Percentiles rank a stretch among this genome's conserved stretches.
Evolutionary conservation across 1,284 basidiomycete genomes (phyloP).

Genomic region (Tilletia setariae): DNA sequence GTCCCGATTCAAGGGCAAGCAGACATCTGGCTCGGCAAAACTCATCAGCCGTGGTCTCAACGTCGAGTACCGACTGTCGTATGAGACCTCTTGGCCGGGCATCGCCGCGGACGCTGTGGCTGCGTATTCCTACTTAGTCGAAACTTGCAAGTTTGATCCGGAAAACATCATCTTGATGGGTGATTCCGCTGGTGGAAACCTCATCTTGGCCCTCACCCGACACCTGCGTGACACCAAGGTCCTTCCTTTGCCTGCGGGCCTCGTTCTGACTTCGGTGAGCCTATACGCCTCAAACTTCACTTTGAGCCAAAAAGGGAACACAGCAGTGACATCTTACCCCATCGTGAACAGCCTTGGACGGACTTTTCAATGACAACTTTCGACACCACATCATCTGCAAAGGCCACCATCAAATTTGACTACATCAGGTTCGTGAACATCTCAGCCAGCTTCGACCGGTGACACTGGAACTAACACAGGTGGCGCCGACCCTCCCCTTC

Average conservation of each 20-base stretch:
- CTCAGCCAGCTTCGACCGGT: no score
- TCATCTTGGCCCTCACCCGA: constrained; percentile 61
- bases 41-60: not conserved
- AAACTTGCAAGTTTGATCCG: constrained; percentile 35
- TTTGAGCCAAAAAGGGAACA: no score
- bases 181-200: constrained; percentile 70
- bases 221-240: constrained; percentile 51
- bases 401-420: not conserved
- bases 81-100: not conserved
- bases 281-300: not conserved
- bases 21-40: no score
- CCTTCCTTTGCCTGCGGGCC: not conserved
- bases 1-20: no score
- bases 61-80: not conserved
- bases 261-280: not conserved
- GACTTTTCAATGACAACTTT: not conserved
- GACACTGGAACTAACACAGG: not conserved
- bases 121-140: constrained; percentile 46
- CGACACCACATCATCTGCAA: not conserved
- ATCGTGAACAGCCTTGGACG: not conserved
- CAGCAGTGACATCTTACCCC: no score
- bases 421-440: not conserved
- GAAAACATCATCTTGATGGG: constrained; percentile 66
- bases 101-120: constrained; percentile 35
- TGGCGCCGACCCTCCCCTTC: not conserved